phyloP scores from a whole-genome alignment of 1,284 basidiomycete genomes.

The Crocinoboletus sp. region DNA sequence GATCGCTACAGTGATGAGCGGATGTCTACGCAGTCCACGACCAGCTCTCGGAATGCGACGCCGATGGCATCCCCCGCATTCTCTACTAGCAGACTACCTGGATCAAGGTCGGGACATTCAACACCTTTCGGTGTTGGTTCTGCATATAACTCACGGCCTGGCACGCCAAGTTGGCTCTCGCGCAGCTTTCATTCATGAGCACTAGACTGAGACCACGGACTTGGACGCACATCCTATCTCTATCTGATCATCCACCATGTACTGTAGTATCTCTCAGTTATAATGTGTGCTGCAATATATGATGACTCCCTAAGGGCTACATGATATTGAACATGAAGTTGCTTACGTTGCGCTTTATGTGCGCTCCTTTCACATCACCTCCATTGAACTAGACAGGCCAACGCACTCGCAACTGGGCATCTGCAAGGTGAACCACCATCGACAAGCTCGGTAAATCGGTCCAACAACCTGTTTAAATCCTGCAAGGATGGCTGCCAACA shows the following conservation, averaged over 20 bases:
- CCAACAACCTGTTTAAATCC: not conserved
- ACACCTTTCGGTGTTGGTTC: slow-evolving; percentile 48
- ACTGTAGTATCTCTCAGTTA: slow-evolving; percentile 15
- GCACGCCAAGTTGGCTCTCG: slow-evolving; percentile 56
- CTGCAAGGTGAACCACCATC: not conserved
- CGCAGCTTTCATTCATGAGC: slow-evolving; percentile 27
- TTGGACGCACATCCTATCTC: slow-evolving; percentile 11
- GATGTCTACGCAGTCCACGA: slow-evolving; percentile 47
- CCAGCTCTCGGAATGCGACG: slow-evolving; percentile 61
- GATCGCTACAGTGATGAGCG: slow-evolving; percentile 63
- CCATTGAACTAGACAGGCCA: no score
- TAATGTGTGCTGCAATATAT: slow-evolving; percentile 20
- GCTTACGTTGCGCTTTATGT: not conserved
- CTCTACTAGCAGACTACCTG: slow-evolving; percentile 34
- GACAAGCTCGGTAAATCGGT: not conserved
- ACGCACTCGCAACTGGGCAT: not conserved
- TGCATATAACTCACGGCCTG: slow-evolving; percentile 54
- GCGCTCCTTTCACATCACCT: slow-evolving; percentile 4
- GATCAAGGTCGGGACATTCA: slow-evolving; percentile 47
- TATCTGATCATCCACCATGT: slow-evolving; percentile 12
- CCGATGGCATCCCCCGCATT: slow-evolving; percentile 48
- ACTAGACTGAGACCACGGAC: slow-evolving; percentile 8
- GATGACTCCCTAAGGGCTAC: no score
- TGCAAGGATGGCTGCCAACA: slow-evolving; percentile 72
- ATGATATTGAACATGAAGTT: not conserved